phyloP scores from a whole-genome alignment of 495 filamentous ascomycete genomes.

The Lindgomyces ingoldianus region DNA sequence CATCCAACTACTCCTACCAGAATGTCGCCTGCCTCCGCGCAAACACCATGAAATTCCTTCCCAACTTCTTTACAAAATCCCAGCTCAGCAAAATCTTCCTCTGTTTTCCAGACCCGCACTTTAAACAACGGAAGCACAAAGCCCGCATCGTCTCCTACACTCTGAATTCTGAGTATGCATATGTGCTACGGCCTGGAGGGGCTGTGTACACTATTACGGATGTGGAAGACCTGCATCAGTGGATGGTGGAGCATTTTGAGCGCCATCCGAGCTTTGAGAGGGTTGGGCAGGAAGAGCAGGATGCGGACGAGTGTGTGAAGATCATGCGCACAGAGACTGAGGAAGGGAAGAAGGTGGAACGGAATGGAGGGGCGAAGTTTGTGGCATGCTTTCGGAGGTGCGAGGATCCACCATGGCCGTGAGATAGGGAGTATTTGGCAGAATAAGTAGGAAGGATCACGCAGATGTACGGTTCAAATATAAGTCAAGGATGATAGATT shows the following conservation, averaged over 20 bases:
- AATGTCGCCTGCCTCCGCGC: conserved; percentile 84
- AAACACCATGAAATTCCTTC: conserved; percentile 98
- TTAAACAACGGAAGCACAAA: conserved; percentile 97
- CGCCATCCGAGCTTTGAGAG: conserved; percentile 67
- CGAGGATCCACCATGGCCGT: conserved; percentile 75
- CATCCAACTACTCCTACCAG: conserved; percentile 60
- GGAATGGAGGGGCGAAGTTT: conserved; percentile 85
- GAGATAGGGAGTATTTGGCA: no score
- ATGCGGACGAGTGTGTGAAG: conserved; percentile 70
- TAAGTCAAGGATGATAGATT: background rate
- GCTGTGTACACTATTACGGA: conserved; percentile 95
- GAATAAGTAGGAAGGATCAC: no score
- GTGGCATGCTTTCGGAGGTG: conserved; percentile 80
- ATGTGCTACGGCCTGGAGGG: conserved; percentile 77
- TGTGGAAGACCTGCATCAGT: conserved; percentile 88
- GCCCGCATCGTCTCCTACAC: conserved; percentile 87
- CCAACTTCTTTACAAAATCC: conserved; percentile 79
- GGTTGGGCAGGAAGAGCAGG: conserved; percentile 48
- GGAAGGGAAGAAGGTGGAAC: conserved; percentile 94
- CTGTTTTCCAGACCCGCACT: conserved; percentile 98
- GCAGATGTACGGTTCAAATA: no score
- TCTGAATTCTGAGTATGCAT: conserved; percentile 91
- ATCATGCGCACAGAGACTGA: conserved; percentile 88
- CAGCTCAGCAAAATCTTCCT: conserved; percentile 91
- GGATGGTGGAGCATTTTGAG: conserved; percentile 87